Base-by-base conservation (phyloP, 2,329 filamentous ascomycete species). In the Xylariaceae sp. region DNA sequence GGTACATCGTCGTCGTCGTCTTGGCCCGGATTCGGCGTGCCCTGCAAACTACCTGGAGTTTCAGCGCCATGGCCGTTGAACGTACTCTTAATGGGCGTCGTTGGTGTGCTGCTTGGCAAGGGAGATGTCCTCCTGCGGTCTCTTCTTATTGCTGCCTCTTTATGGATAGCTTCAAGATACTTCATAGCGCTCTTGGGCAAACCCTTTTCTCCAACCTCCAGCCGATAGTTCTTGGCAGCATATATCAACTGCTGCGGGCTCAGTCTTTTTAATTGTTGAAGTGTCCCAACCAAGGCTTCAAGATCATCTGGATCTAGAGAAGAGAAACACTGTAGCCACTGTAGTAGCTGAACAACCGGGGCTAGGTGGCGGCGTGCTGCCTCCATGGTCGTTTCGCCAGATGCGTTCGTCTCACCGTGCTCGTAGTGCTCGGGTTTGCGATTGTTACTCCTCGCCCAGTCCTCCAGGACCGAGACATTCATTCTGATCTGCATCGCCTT, bases 401-500 rank as follows among this genome's bases (percentile, higher is more conserved):
- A 90, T 6, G 90, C 87, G 18, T 83, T 89, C 74, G 91, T 93
- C 50, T 93, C 93, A 18, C 93, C 93, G 65, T 92, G 89, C 73
- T 99, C 93, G 71, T 91, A 98, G 74, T 98, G 93, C 70, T 98
- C 95, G 1, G 95, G 92, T 65, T 96, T 89, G 23, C 95, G 86
- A 71, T 96, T 98, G 74, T 99, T 99, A 16, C 85, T 83, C 26
- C 93, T 84, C 1, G 95, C 93, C 95, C 95, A 99, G 70, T 99
- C 95, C 73, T 99, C 95, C 19, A 99, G 79, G 7, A 88, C 89
- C 0, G 95, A 98, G 6, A 99, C 87, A 71, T 99, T 99, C 93
- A 99, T 98, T 64, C 95, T 90, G 66, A 99, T 98, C 73, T 99
- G 95, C 95, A 99, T 99, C 2, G 95, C 95, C 74, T 99, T 99